Conservation (phyloP, 2,329 filamentous ascomycete genomes). For the Monosporascus sp. region DNA sequence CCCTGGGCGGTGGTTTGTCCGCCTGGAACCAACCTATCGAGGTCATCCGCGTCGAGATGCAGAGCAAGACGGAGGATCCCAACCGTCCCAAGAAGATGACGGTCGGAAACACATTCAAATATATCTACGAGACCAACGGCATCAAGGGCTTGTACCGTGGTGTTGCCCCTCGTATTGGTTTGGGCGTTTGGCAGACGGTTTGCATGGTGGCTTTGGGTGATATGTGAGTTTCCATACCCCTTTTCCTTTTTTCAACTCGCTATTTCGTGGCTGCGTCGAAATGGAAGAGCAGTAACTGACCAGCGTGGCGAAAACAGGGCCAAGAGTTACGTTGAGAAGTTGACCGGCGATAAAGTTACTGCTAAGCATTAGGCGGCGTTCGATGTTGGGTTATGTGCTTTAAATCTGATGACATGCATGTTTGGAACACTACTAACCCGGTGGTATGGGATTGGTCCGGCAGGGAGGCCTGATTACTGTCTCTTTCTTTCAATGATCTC, state of each 20-base stretch:
- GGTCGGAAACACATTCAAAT: slow-evolving; percentile 75
- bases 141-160: slow-evolving; percentile 92
- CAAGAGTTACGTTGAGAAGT: slow-evolving; percentile 61
- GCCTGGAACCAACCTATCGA: slow-evolving; percentile 99
- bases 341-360: slow-evolving; percentile 59
- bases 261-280: background rate
- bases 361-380: slow-evolving; percentile 59
- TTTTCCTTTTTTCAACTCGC: slow-evolving; percentile 3
- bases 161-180: slow-evolving; percentile 86
- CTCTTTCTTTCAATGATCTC: too few relatives aligned
- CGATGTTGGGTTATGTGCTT: background rate
- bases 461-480: too few relatives aligned
- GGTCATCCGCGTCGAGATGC: slow-evolving; percentile 99
- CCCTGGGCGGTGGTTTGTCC: slow-evolving; percentile 85
- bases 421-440: too few relatives aligned
- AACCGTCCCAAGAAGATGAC: slow-evolving; percentile 99
- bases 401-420: too few relatives aligned
- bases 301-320: slow-evolving; percentile 40
- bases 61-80: slow-evolving; percentile 96
- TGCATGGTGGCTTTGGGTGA: slow-evolving; percentile 99
- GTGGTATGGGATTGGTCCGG: too few relatives aligned
- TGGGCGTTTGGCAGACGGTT: slow-evolving; percentile 98
- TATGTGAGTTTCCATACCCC: slow-evolving; percentile 63
- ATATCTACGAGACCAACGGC: slow-evolving; percentile 89
- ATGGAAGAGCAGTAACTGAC: slow-evolving; percentile 18